These are phyloP conservation scores for Leishmania tarentolae DNA, from an alignment of 208 protist species.

Conservation along the genomic window DNA sequence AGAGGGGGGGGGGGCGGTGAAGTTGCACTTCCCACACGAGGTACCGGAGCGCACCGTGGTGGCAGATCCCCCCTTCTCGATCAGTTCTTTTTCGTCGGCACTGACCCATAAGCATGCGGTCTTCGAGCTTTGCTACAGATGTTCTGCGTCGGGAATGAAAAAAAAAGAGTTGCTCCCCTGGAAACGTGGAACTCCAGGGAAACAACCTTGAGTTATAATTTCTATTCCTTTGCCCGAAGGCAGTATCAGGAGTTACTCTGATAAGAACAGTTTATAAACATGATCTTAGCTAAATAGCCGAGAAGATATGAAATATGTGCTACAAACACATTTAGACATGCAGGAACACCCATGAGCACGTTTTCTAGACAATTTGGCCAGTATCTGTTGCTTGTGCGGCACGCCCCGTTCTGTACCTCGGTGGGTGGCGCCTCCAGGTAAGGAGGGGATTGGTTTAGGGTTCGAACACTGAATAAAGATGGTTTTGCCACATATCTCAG, in stretches of 20 bases:
- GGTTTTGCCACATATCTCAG: fast-evolving
- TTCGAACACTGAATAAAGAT: not conserved
- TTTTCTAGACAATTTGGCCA: not conserved
- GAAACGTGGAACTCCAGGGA: constrained; percentile 74
- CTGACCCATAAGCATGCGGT: not conserved
- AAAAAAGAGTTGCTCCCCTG: constrained; percentile 39
- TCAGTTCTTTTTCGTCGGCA: not conserved
- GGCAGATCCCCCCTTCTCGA: too few species aligned
- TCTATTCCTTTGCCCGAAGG: constrained; percentile 57
- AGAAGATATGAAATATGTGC: constrained; percentile 42
- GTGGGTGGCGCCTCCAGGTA: fast-evolving
- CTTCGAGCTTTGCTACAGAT: not conserved
- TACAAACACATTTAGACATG: too few species aligned
- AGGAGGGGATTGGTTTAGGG: not conserved
- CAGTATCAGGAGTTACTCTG: constrained; percentile 90
- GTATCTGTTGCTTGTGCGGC: too few species aligned
- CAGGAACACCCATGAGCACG: too few species aligned
- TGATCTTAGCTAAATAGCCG: constrained; percentile 92
- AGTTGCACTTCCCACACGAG: too few species aligned
- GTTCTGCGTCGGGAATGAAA: not conserved
- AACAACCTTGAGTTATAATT: constrained; percentile 46
- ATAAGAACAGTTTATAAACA: constrained; percentile 92
- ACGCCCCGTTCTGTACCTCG: not conserved
- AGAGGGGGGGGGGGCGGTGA: not conserved
- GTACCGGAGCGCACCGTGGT: too few species aligned